phyloP scores from a whole-genome alignment of 23 red algal genomes.

The Cyanidium caldarium region DNA sequence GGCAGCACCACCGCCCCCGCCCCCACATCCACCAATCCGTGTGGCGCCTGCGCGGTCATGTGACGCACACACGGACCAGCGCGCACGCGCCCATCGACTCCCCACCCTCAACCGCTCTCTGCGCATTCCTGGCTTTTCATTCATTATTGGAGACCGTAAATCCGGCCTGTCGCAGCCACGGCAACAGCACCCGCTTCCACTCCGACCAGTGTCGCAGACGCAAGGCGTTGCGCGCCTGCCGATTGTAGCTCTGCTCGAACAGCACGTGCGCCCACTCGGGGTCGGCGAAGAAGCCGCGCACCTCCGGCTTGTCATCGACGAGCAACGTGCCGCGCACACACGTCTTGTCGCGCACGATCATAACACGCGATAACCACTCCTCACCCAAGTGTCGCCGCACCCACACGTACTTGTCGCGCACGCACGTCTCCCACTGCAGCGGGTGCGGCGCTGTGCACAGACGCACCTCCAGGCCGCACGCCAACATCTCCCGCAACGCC shows the following conservation, averaged over 20 bases:
- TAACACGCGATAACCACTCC: slow-evolving; percentile 43
- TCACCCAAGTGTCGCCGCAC: slow-evolving; percentile 65
- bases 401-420: slow-evolving; percentile 82
- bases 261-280: slow-evolving; percentile 85
- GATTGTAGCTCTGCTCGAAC: slow-evolving; percentile 65
- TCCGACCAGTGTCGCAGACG: slow-evolving; percentile 51
- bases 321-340: slow-evolving; percentile 56
- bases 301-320: slow-evolving; percentile 83
- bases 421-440: slow-evolving; percentile 85
- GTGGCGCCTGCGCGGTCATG: no score
- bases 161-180: not conserved
- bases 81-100: no score
- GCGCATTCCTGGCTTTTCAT: no score
- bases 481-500: slow-evolving; percentile 51
- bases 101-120: no score
- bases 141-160: not conserved
- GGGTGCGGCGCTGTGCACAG: slow-evolving; percentile 81
- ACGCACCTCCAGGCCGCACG: slow-evolving; percentile 38
- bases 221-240: slow-evolving; percentile 13
- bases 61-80: no score
- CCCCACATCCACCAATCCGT: no score
- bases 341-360: slow-evolving; percentile 86
- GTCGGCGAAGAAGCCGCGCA: slow-evolving; percentile 26
- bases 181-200: slow-evolving; percentile 22
- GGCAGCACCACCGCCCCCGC: no score